Base-by-base conservation (phyloP, 2,329 filamentous ascomycete genomes). In the Neophaeococcomyces mojaviensis region DNA sequence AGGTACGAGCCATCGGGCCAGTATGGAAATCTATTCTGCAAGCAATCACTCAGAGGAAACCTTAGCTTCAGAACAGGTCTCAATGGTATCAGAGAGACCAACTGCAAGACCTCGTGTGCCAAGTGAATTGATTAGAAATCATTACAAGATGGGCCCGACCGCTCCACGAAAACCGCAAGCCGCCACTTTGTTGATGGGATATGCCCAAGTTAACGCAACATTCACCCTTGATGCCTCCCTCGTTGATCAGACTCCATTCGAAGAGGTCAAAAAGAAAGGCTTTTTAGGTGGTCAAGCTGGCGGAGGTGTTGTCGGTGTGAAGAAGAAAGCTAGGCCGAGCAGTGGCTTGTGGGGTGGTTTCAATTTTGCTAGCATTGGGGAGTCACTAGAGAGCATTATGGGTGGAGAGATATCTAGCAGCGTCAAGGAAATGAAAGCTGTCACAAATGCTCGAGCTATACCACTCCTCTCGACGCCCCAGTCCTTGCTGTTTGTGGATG, bases 21-120 rank as follows among this genome's bases (percentile, higher is more conserved):
- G 92, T 61, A 86, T 85, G 44, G 92, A 98, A 59, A 94, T 97
- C 58, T 97, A 95, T 64, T 89, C 89, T 1, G 69, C 90, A 62
- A 96, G 90, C 69, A 96, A 97, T 62, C 84, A 95, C 60, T 97
- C 92, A 5, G 87, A 85, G 13, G 92, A 98, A 64, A 98, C 92
- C 2, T 64, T 97, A 39, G 84, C 84, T 9, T 98, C 92, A 0
- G 92, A 97, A 64, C 94, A 94, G 60, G 77, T 74, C 18, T 67
- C 66, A 5, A 68, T 71, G 39, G 61, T 69, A 15, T 58, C 55
- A 19, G 53, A 56, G 9, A 47, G 47, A 15, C 46, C n/a, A 22
- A 36, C 31, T 20, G 41, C 32, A 44, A 16, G 41, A 37, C 18
- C 50, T 67, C 60, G 31, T 6, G 19, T 34, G 16, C 43, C 43